Base-by-base conservation (phyloP, 2,329 filamentous ascomycete species). In the Trichoderma breve region DNA sequence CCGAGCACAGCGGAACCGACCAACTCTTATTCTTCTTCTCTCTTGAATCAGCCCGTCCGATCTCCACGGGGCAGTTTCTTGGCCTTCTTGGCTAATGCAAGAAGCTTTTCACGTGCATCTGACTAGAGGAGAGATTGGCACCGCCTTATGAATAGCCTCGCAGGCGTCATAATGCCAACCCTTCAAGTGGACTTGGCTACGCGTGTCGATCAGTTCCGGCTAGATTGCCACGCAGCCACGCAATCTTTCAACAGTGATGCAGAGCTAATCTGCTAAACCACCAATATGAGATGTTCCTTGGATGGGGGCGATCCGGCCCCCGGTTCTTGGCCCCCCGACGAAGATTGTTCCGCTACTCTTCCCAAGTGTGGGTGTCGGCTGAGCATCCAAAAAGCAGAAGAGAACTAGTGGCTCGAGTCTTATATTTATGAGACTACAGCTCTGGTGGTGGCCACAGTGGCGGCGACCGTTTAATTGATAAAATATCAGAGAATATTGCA, bases 51-150 rank as follows among this genome's bases (percentile, higher is more conserved):
- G 9, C 30, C 28, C 57, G 57, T 3, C 11, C 6, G 1, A 47
- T 21, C 30, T 15, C 58, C 30, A 24, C 18, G 12, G 26, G n/a
- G 39, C 34, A 51, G 32, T 53, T 36, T 51, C 68, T 71, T 71
- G 58, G 58, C 39, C 39, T 68, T 62, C 39, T 62, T 53, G 39
- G 67, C 60, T 26, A n/a, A 70, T 36, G 39, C 67, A 7, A 43
- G 21, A 36, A 55, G 21, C 43, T 51, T 30, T 64, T 43, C 68
- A 71, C 68, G 68, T 71, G 68, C 26, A 61, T 53, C 43, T 21
- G 24, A 18, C 5, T 14, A 6, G 24, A 21, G 4, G 28, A 70
- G n/a, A 55, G 67, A 70, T 70, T 70, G 67, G 67, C 34, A 32
- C 34, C 6, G 21, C 57, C 24, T 28, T 26, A 21, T 8, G 30